Conservation (phyloP, 345 rosid species). For the sweet orange (Citrus sinensis) region DVS_A1.0 CM039164.1:27557501-27558000, state of each 20-base stretch:
- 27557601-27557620: background rate
- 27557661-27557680: background rate
- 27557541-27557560: background rate
- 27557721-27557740: background rate
- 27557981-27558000: too few species aligned
- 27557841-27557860: background rate
- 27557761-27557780: background rate
- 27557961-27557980: too few species aligned
- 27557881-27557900: too few species aligned
- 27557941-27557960: too few species aligned
- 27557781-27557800: background rate
- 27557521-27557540: background rate
- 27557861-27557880: background rate
- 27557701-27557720: background rate
- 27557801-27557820: background rate
- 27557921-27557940: too few species aligned
- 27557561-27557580: background rate
- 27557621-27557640: background rate
- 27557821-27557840: background rate
- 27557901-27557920: too few species aligned
- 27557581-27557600: background rate
- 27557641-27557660: background rate
- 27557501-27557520: background rate
- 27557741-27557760: background rate
- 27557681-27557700: background rate